phyloP scores from a whole-genome alignment of 2,329 filamentous ascomycete species.

The Ceratocystis alfenasii region DNA sequence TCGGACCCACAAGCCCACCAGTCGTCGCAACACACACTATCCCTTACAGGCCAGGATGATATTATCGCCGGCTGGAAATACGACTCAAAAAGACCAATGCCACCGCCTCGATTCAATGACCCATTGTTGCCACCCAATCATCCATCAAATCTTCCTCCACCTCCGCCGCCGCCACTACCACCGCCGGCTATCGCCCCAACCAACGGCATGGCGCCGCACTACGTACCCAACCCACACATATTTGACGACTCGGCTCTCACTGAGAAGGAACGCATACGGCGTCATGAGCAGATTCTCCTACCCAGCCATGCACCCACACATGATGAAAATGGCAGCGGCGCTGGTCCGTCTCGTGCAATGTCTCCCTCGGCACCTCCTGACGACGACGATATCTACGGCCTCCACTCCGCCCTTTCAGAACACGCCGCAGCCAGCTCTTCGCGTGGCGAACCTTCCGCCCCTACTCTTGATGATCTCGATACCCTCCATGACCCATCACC shows the following conservation, averaged over 20 bases:
- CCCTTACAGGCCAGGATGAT: conserved; percentile 29
- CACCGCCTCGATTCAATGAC: conserved; percentile 14
- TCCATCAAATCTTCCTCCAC: conserved; percentile 21
- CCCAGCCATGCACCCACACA: conserved; percentile 56
- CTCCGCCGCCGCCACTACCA: conserved; percentile 24
- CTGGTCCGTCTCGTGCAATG: conserved; percentile 31
- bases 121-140: conserved; percentile 18
- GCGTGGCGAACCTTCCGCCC: conserved; percentile 14
- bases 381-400: conserved; percentile 33
- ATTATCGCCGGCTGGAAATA: conserved; percentile 22
- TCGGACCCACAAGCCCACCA: conserved; percentile 11
- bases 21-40: conserved; percentile 22
- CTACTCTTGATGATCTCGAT: conserved; percentile 17
- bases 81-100: conserved; percentile 16
- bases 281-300: conserved; percentile 65
- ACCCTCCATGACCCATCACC: conserved; percentile 18
- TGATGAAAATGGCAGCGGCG: conserved; percentile 19
- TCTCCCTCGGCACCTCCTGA: conserved; percentile 25
- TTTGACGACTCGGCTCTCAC: conserved; percentile 50
- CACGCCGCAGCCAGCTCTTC: conserved; percentile 24
- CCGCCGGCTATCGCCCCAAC: conserved; percentile 31
- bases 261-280: conserved; percentile 70
- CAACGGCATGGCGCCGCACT: conserved; percentile 48
- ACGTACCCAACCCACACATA: conserved; percentile 49
- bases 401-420: conserved; percentile 39